Evolutionary conservation across 148 eudicot genomes (phyloP).

Genomic region (Silene conica): DNA sequence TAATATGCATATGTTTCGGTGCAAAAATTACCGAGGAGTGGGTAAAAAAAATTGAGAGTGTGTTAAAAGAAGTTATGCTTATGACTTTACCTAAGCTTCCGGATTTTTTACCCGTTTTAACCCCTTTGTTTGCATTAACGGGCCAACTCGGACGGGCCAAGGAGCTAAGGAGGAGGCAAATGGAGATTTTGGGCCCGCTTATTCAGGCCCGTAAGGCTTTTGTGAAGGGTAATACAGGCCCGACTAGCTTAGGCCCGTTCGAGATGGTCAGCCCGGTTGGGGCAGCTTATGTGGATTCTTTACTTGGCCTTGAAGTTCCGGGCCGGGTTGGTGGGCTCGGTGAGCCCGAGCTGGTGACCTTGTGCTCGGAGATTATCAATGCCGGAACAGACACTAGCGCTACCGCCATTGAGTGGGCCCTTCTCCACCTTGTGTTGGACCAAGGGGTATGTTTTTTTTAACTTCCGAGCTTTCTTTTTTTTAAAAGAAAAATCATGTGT

Average conservation of each 20-base stretch:
- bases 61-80: conserved; percentile 84
- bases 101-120: conserved; percentile 70
- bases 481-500: no score
- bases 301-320: conserved; percentile 43
- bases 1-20: conserved; percentile 84
- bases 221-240: conserved; percentile 45
- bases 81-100: conserved; percentile 76
- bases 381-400: conserved; percentile 97
- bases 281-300: conserved; percentile 84
- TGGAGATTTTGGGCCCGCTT: conserved; percentile 66
- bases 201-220: conserved; percentile 53
- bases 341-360: conserved; percentile 73
- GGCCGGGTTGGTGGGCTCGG: conserved; percentile 44
- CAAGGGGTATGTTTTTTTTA: conserved; percentile 35
- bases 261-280: conserved; percentile 94
- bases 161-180: conserved; percentile 57
- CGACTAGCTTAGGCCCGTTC: conserved; percentile 11
- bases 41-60: conserved; percentile 54
- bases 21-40: conserved; percentile 54
- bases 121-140: conserved; percentile 44
- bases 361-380: conserved; percentile 73
- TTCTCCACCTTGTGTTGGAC: conserved; percentile 67
- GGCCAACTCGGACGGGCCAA: conserved; percentile 57
- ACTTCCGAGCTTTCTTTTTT: no score
- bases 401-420: conserved; percentile 77